phyloP scores from a whole-genome alignment of 2,329 filamentous ascomycete species.

The Emericellopsis atlantica region DNA sequence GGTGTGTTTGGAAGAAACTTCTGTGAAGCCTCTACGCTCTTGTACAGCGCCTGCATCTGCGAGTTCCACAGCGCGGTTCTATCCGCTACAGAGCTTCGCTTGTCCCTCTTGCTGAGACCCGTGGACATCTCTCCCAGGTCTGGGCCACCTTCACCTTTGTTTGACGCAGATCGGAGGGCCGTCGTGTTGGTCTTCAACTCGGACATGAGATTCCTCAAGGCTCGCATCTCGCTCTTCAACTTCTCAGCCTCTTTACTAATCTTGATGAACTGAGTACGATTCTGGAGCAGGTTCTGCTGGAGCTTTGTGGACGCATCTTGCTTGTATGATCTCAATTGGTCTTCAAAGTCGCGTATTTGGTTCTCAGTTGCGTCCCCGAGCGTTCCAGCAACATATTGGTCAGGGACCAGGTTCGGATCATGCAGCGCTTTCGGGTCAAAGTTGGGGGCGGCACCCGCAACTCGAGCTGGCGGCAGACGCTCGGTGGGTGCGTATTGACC shows the following conservation, averaged over 20 bases:
- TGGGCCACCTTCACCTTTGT: constrained; percentile 32
- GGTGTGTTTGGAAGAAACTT: constrained; percentile 87
- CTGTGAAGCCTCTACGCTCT: constrained; percentile 93
- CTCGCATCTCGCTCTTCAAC: constrained; percentile 90
- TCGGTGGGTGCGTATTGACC: constrained; percentile 44
- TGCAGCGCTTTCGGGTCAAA: constrained; percentile 68
- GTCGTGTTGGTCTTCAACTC: constrained; percentile 74
- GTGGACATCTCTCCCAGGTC: constrained; percentile 37
- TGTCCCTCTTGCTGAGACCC: constrained; percentile 57
- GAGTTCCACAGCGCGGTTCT: constrained; percentile 55
- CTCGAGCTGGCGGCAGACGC: constrained; percentile 40
- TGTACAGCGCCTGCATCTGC: constrained; percentile 71
- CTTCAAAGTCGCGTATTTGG: constrained; percentile 74
- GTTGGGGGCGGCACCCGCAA: constrained; percentile 42
- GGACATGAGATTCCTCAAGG: constrained; percentile 78
- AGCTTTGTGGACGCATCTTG: constrained; percentile 69
- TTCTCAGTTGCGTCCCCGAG: constrained; percentile 78
- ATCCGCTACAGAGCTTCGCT: constrained; percentile 77
- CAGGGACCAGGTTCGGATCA: constrained; percentile 66
- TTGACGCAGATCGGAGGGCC: constrained; percentile 48
- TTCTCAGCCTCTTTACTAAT: constrained; percentile 99
- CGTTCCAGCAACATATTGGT: constrained; percentile 64
- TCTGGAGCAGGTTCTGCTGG: constrained; percentile 93
- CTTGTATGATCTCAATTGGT: constrained; percentile 63
- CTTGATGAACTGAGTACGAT: constrained; percentile 96